Evolutionary conservation across 139 green algal genomes (phyloP).

Genomic region (Penium margaritaceum): DNA sequence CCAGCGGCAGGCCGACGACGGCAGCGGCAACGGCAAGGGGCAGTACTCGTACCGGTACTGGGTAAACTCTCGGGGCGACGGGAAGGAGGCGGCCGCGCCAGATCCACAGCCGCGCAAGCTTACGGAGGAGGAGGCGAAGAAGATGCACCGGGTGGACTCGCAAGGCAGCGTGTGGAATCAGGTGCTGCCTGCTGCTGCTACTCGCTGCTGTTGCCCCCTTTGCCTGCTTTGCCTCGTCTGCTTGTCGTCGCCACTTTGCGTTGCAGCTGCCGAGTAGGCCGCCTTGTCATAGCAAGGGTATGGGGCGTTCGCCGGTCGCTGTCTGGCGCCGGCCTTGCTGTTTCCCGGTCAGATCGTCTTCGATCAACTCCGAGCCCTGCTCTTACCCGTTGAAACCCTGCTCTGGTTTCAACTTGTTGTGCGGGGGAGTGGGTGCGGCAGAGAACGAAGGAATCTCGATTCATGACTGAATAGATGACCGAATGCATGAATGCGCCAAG

Average conservation of each 20-base stretch:
- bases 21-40: no score
- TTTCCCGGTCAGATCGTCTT: not conserved
- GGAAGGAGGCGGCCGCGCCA: not conserved
- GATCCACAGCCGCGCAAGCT: not conserved
- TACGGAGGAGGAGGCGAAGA: not conserved
- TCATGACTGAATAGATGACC: no score
- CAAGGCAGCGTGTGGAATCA: not conserved
- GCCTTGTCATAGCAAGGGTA: not conserved
- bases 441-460: no score
- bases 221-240: no score
- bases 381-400: no score
- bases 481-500: no score
- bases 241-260: no score
- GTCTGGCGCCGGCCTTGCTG: not conserved
- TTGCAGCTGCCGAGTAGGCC: no score
- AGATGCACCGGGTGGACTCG: not conserved
- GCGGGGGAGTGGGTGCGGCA: no score
- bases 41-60: slow-evolving; percentile 10
- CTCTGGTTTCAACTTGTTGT: no score
- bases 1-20: no score
- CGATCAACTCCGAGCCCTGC: not conserved
- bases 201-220: not conserved
- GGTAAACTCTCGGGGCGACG: not conserved
- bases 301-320: not conserved
- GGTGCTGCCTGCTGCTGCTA: not conserved